Conservation (phyloP, 805 yeast genomes). For the Teunomyces lycoperdinae region DNA sequence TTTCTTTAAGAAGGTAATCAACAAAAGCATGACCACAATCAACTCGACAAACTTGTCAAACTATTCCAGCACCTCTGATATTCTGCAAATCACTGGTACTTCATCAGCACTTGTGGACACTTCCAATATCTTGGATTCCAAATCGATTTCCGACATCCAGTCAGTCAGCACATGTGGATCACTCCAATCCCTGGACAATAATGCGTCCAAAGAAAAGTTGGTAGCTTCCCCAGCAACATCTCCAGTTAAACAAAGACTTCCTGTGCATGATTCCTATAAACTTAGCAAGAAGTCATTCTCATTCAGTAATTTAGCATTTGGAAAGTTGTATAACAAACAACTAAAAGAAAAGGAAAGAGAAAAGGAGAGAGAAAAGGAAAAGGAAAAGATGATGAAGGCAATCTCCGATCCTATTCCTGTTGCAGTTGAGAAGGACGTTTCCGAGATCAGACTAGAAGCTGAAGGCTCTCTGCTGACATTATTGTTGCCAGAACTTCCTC, state of each 20-base stretch:
- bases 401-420: not conserved
- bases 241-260: not conserved
- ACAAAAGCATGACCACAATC: not conserved
- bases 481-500: not conserved
- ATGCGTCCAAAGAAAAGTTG: not conserved
- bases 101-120: not conserved
- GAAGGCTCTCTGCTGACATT: not conserved
- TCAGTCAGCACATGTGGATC: slow-evolving; percentile 3
- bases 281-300: slow-evolving; percentile 6
- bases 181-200: not conserved
- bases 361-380: not conserved
- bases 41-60: not conserved
- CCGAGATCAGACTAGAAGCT: not conserved
- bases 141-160: slow-evolving; percentile 3
- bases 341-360: not conserved
- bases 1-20: slow-evolving; percentile 14
- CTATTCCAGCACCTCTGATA: not conserved
- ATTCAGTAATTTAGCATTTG: slow-evolving; percentile 4
- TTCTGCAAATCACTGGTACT: not conserved
- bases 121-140: not conserved
- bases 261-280: not conserved
- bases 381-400: not conserved
- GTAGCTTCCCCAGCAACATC: not conserved
- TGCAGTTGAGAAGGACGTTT: not conserved
- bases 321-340: not conserved